Base-by-base conservation (phyloP, 306 rosid species). In the Cicer bijugum region DNA sequence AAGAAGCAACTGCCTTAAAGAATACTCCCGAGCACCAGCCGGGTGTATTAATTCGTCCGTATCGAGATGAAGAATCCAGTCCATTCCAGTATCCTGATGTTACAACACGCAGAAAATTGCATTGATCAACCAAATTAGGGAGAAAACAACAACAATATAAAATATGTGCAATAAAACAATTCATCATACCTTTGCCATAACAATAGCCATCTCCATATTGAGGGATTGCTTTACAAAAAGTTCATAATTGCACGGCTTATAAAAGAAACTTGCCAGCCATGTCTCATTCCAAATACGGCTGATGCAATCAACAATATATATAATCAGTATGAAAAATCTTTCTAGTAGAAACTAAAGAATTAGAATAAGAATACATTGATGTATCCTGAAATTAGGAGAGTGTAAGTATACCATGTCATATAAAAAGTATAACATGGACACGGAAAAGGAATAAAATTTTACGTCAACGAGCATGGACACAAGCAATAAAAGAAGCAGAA, bases 241-340 rank as follows among this genome's bases (percentile, higher is more conserved):
- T 72, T 94, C 99, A 76, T 91, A 91, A 84, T 94, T 94, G 89
- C 99, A 94, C 42, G 98, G 98, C 81, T 91, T 94, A 83, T 94
- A 94, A 83, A 94, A 94, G 95, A 94, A 94, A 82, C 94, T 80
- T 11, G 98, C 81, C 67, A 94, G 84, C 98, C 98, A 94, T 35
- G 98, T 91, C 86, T 91, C 98, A 14, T 94, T 94, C 98, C 98
- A 91, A 75, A 94, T 94, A 78, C 98, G 97, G 75, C 98, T 94
- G 92, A 84, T 70, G 67, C 75, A 66, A 85, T 56, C 80, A 66
- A 73, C 67, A 77, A 48, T 8, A 19, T 67, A 50, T 70, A 70
- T 20, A 51, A 77, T 57, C 43, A 80, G 81, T 14, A 59, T 59
- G 45, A 62, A 4, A 55, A 65, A 65, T 77, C 42, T 39, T 38